Conservation (phyloP, 208 protist genomes). For the Acanthamoeba healyi region DNA sequence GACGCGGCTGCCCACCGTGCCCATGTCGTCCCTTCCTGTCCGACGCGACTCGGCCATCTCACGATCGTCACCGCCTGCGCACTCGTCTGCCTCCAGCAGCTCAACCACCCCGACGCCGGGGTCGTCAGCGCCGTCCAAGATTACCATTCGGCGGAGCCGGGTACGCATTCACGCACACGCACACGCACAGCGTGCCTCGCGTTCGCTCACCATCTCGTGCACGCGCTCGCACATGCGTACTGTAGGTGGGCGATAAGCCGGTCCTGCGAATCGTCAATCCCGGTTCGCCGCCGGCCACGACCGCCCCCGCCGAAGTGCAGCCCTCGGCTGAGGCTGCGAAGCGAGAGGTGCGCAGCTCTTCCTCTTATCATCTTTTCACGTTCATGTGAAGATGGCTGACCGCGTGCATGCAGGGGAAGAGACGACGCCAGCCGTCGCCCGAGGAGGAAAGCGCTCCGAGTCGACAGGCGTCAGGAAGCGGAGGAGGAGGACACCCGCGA, state of each 20-base stretch:
- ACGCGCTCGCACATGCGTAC: not conserved
- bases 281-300: not conserved
- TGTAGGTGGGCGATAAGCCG: conserved; percentile 48
- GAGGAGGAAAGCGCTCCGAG: not conserved
- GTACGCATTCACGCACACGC: not conserved
- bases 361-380: no score
- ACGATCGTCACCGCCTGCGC: not conserved
- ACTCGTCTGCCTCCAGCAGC: not conserved
- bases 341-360: not conserved
- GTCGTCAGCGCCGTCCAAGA: not conserved
- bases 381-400: no score
- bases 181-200: not conserved
- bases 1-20: not conserved
- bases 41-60: not conserved
- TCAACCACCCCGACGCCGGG: not conserved
- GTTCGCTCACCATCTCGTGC: not conserved
- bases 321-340: not conserved
- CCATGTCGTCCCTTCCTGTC: not conserved
- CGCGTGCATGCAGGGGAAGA: not conserved
- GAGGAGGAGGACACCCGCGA: not conserved
- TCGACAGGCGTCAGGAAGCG: not conserved
- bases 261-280: not conserved
- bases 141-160: conserved; percentile 43
- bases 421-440: not conserved
- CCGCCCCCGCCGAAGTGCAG: not conserved